phyloP scores from a whole-genome alignment of 805 yeast species.

The Cyberlindnera petersonii region DNA sequence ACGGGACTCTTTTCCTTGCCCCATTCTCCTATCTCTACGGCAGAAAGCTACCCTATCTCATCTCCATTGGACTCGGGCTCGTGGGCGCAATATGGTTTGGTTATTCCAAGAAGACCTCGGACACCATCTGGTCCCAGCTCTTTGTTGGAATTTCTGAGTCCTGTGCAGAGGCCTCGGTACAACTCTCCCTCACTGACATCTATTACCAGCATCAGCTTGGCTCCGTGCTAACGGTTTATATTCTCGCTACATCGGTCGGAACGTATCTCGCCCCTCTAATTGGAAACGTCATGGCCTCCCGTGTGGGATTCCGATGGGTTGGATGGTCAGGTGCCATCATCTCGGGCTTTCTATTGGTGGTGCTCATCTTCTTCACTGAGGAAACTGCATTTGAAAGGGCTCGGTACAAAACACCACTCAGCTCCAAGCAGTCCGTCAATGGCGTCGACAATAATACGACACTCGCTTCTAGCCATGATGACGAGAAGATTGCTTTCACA shows the following conservation, averaged over 20 bases:
- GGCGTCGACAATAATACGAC: slow-evolving; percentile 21
- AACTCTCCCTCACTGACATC: slow-evolving; percentile 64
- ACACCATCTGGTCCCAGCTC: slow-evolving; percentile 72
- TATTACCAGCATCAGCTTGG: slow-evolving; percentile 78
- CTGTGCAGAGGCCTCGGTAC: slow-evolving; percentile 72
- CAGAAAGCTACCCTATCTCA: slow-evolving; percentile 56
- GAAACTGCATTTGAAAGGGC: slow-evolving; percentile 66
- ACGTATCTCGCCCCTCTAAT: slow-evolving; percentile 76
- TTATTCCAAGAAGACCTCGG: slow-evolving; percentile 45
- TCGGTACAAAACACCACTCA: slow-evolving; percentile 34
- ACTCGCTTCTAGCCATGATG: slow-evolving; percentile 5
- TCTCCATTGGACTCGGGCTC: slow-evolving; percentile 57
- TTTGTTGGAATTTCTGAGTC: slow-evolving; percentile 80
- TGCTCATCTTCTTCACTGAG: slow-evolving; percentile 58
- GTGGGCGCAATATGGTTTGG: slow-evolving; percentile 74
- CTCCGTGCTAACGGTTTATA: slow-evolving; percentile 66
- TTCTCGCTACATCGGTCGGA: slow-evolving; percentile 70
- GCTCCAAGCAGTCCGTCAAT: slow-evolving; percentile 18
- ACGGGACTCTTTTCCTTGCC: slow-evolving; percentile 58
- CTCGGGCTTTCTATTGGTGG: slow-evolving; percentile 52
- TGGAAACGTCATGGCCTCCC: slow-evolving; percentile 66
- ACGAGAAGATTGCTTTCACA: too few relatives aligned
- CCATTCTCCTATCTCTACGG: slow-evolving; percentile 71
- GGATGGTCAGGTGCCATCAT: slow-evolving; percentile 65
- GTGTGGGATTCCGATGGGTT: slow-evolving; percentile 72